These are phyloP conservation scores for Globisporangium viniferum DNA, from an alignment of 352 stramenopile species.

Conservation along the genomic window DNA sequence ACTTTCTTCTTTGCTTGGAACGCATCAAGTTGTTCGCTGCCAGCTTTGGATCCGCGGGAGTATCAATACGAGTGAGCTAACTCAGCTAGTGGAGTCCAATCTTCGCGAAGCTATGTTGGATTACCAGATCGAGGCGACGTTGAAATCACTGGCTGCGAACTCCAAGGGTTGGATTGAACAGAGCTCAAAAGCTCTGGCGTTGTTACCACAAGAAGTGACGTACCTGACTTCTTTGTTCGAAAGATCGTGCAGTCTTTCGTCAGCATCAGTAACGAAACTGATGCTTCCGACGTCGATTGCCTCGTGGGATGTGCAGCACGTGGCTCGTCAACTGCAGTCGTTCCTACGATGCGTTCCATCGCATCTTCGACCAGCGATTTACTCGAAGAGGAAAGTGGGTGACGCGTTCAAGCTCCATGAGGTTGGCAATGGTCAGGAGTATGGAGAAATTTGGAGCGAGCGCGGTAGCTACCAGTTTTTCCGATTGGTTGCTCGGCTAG, in stretches of 20 bases:
- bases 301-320: constrained; percentile 60
- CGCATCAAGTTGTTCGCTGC: constrained; percentile 26
- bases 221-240: constrained; percentile 55
- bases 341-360: constrained; percentile 54
- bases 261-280: constrained; percentile 61
- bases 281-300: constrained; percentile 38
- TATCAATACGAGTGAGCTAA: constrained; percentile 52
- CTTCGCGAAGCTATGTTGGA: constrained; percentile 78
- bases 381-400: constrained; percentile 33
- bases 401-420: constrained; percentile 22
- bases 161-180: background rate
- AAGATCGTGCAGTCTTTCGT: constrained; percentile 35
- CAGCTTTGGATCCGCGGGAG: constrained; percentile 76
- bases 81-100: constrained; percentile 58
- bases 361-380: constrained; percentile 47
- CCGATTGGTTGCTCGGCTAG: constrained; percentile 17
- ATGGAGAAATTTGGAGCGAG: constrained; percentile 5
- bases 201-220: constrained; percentile 26
- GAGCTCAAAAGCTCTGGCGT: background rate
- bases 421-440: background rate
- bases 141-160: constrained; percentile 23
- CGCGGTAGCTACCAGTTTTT: constrained; percentile 9
- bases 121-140: constrained; percentile 65
- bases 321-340: constrained; percentile 44
- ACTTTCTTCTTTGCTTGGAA: background rate